Evolutionary conservation across 2,329 filamentous ascomycete species (phyloP), one percentile per base, ranked within the genome.

Genomic region (Colletotrichum siamense): DNA sequence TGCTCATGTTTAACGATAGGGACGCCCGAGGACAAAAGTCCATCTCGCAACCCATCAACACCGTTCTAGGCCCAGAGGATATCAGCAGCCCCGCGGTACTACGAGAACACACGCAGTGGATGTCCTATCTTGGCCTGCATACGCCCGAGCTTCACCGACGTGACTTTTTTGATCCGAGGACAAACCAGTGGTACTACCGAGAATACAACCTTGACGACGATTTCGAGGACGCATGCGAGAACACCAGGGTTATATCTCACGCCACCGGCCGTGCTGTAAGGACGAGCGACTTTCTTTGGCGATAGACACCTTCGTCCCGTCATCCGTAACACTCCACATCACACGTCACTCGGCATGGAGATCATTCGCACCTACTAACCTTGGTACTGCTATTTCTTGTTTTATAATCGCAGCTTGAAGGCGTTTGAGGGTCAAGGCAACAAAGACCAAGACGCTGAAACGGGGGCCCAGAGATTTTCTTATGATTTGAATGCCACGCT

Each of bases 1-100:
- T 77, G 75, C 69, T 66, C 30, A 75, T 76, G 68, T 78, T 77
- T 69, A 76, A 77, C 55, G 76, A 75, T 36, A 67, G 71, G 6
- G 77, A 77, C 55, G 69, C 68, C 36, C 71, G 75, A 5, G 77
- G 77, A 8, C 75, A 77, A 22, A 68, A 68, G 34, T 72, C 72
- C 16, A 75, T 78, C 28, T 77, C 77, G 4, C 65, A 72, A 30
- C 71, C 77, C 57, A 75, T 69, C 49, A 65, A 62, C 55, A 72
- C 75, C 2, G 72, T 77, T 24, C 52, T 78, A 15, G 63, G 57
- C 4, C 71, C 77, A 7, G 65, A 72, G 36, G 44, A 77, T 36
- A 74, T 78, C 64, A 75, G 68, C 26, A 75, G 65, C 30, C 71
- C 75, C 2, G 75, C 77, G 16, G 32, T 63, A 34, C 63, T 77